Base-by-base conservation (phyloP, 495 filamentous ascomycete species). In the Hypoxylon perforatum region DNA sequence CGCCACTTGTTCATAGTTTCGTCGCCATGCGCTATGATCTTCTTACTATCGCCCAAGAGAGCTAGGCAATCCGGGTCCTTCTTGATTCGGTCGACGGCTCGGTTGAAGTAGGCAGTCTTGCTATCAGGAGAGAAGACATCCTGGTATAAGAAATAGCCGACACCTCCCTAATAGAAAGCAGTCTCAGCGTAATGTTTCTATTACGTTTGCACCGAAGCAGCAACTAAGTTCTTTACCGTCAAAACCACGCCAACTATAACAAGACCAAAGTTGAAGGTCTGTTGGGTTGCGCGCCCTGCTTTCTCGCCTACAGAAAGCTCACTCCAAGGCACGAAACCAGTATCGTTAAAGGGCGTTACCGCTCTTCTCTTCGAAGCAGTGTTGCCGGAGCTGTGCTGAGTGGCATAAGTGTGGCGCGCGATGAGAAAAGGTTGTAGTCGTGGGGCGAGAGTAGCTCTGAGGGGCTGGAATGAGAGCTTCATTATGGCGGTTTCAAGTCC, bases 121-220 rank as follows among this genome's bases (percentile, higher is more conserved):
- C 91, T 94, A 73, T 94, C 90, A 2, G 91, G 87, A 11, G 91
- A 90, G 74, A 98, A 90, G 17, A 98, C 91, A 48, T 99, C 95
- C 9, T 84, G 82, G 74, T 92, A 98, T 28, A 99, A 84, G 35
- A 96, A 78, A 61, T 89, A 91, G 61, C 86, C 82, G 17, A 96
- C 89, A 35, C 88, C 87, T 66, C 89, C 88, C 92, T 94, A 73
- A 41, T 23, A 2, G 46, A 57, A 72, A 50, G 62, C 33, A 15
- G 22, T 50, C 58, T 67, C 52, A 73, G 66, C 50, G 58, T 22
- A 50, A 7, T 44, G 21, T 19, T 53, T 54, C 18, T 28, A 8
- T 36, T 49, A 45, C 22, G 8, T 35, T 25, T 50, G 42, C 22
- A 6, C 22, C 14, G 14, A 14, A 23, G 8, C 9, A 41, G 49